Conservation (phyloP, 108 stramenopile species). For the Hondaea fermentalgiana region DNA sequence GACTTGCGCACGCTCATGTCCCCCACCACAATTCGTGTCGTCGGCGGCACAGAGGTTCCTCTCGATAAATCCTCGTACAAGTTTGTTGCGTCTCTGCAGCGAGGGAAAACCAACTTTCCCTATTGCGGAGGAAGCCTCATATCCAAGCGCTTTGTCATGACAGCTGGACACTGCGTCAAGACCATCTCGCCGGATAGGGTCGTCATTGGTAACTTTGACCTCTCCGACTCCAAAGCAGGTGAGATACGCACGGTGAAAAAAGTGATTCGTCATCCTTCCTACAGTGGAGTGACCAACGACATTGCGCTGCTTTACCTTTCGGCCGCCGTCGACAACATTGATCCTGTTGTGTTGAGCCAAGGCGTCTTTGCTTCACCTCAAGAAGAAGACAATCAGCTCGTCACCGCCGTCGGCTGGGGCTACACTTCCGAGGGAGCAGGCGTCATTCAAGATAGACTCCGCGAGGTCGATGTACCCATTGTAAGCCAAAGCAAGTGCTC, state of each 20-base stretch:
- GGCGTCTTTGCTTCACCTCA: not conserved
- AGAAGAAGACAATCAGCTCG: not conserved
- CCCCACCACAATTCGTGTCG: not conserved
- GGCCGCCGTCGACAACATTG: not conserved
- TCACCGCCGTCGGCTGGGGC: not conserved
- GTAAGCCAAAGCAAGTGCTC: not conserved
- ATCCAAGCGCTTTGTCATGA: not conserved
- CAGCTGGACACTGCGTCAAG: conserved; percentile 11
- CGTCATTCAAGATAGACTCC: not conserved
- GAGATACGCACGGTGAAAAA: not conserved
- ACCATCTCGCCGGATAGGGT: not conserved
- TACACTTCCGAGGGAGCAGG: not conserved
- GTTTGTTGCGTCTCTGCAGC: not conserved
- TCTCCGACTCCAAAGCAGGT: not conserved
- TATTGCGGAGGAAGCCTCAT: not conserved
- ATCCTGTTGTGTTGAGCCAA: not conserved
- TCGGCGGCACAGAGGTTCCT: not conserved
- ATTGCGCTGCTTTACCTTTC: not conserved
- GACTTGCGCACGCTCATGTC: no score
- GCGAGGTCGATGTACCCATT: not conserved
- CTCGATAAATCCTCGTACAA: not conserved
- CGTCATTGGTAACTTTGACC: not conserved
- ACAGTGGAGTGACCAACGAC: not conserved
- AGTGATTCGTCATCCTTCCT: not conserved
- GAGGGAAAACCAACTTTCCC: not conserved